Evolutionary conservation across 1,139 yeast species (phyloP), one percentile per base, ranked within the genome.

Genomic region (Magnusiomyces starmeri): DNA sequence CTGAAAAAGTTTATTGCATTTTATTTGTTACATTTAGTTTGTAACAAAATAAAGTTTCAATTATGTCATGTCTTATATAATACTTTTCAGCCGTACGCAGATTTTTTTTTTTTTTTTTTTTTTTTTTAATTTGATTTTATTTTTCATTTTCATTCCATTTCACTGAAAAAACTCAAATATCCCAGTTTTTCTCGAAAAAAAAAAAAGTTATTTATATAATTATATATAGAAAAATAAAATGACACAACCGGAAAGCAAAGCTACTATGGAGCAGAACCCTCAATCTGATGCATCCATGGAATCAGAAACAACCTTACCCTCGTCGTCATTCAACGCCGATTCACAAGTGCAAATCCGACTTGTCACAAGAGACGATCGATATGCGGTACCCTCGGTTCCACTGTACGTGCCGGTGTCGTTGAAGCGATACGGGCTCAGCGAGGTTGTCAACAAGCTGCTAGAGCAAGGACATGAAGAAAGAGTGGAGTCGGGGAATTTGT

Each of bases 381-480:
- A 84, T 57, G 66, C 78, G 21, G 87, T 88, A 3, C 78, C 85
- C n/a, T 95, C 88, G 52, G 79, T 85, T 43, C 68, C 68, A 14
- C 75, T 90, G 53, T 86, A 77, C 64, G 97, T 89, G 16, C 98
- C 98, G 20, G 85, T 85, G 29, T 72, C 84, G 2, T 76, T 92
- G 62, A 89, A 86, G 62, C 78, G 97, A 67, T 90, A 81, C 66
- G 98, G 99, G 51, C 77, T 92, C 48, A 88, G 96, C 1, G 97
- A 92, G 70, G 83, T 92, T 65, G 96, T 92, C 37, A 94, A 92
- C 70, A 97, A 90, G 71, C 75, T 92, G 54, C 73, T 92, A 46
- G 75, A 70, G 41, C 56, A 51, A 44, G 49, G 40, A 9, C 49
- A 34, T 18, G 50, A 45, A 12, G 46, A 44, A 26, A 55, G 43